These are phyloP conservation scores for Aspergillus avenaceus DNA, from an alignment of 495 filamentous ascomycete species.

Conservation along the genomic window DNA sequence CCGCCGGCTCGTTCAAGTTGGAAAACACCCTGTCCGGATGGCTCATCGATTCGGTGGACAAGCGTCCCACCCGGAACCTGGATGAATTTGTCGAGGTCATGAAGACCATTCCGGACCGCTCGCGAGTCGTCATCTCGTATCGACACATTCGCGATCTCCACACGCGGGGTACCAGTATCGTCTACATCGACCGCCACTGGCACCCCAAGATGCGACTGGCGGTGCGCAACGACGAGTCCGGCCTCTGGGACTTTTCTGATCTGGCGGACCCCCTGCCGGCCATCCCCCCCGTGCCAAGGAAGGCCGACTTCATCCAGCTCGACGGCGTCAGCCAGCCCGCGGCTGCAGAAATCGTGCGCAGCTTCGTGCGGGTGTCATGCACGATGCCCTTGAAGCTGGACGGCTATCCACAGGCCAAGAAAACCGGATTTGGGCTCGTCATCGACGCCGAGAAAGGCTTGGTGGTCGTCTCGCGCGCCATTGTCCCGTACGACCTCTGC, in stretches of 20 bases:
- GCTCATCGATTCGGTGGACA: slow-evolving; percentile 89
- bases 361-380: slow-evolving; percentile 89
- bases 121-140: slow-evolving; percentile 88
- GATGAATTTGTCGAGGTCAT: slow-evolving; percentile 89
- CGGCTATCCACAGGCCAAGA: slow-evolving; percentile 86
- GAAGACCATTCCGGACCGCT: slow-evolving; percentile 80
- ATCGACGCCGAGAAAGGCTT: slow-evolving; percentile 94
- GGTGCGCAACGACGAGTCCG: slow-evolving; percentile 83
- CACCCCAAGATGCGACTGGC: slow-evolving; percentile 88
- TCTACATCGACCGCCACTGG: slow-evolving; percentile 95
- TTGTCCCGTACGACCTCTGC: slow-evolving; percentile 93
- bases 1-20: slow-evolving; percentile 90
- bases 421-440: slow-evolving; percentile 92
- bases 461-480: slow-evolving; percentile 87
- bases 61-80: slow-evolving; percentile 81
- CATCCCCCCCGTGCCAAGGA: slow-evolving; percentile 62
- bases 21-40: slow-evolving; percentile 88
- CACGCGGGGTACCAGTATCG: slow-evolving; percentile 86
- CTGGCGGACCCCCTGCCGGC: slow-evolving; percentile 76
- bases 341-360: slow-evolving; percentile 85
- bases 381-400: slow-evolving; percentile 94
- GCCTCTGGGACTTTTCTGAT: slow-evolving; percentile 92
- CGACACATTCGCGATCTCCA: slow-evolving; percentile 94
- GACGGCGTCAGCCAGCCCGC: slow-evolving; percentile 86
- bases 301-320: slow-evolving; percentile 84